These are phyloP conservation scores for Colletotrichum destructivum DNA, from an alignment of 2,329 filamentous ascomycete genomes.

Conservation along the genomic window DNA sequence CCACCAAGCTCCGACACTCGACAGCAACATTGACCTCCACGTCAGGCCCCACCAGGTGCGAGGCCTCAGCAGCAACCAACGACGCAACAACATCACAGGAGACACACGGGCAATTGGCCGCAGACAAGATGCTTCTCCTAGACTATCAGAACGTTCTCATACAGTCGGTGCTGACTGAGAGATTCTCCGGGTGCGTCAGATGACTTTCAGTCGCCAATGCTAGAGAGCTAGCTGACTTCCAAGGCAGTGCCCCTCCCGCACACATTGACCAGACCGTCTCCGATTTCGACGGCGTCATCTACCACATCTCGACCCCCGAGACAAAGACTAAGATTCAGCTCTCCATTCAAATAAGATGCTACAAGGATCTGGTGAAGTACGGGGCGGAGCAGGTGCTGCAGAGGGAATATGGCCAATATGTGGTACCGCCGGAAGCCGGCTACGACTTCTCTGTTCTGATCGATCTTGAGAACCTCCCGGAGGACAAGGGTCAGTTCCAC, in stretches of 20 bases:
- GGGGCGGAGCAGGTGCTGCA: conserved; percentile 92
- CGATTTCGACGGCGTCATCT: conserved; percentile 98
- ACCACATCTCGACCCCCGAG: conserved; percentile 97
- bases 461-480: conserved; percentile 89
- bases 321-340: conserved; percentile 94
- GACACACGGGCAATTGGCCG: conserved; percentile 29
- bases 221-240: conserved; percentile 56
- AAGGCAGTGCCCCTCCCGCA: conserved; percentile 80
- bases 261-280: conserved; percentile 98
- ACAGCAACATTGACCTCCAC: conserved; percentile 39
- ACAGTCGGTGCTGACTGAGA: conserved; percentile 94
- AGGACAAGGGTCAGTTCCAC: conserved; percentile 75
- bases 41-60: conserved; percentile 41
- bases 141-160: conserved; percentile 99
- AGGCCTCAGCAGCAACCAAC: conserved; percentile 42
- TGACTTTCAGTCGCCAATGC: conserved; percentile 34
- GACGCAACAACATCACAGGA: conserved; percentile 34
- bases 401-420: conserved; percentile 94
- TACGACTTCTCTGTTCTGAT: conserved; percentile 97
- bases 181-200: conserved; percentile 83
- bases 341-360: conserved; percentile 96
- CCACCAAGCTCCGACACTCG: conserved; percentile 42
- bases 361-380: conserved; percentile 90
- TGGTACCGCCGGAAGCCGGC: conserved; percentile 87
- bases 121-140: conserved; percentile 84